These are phyloP conservation scores for Maudiozyma saulgeensis DNA, from an alignment of 805 yeast genomes.

Conservation along the genomic window DNA sequence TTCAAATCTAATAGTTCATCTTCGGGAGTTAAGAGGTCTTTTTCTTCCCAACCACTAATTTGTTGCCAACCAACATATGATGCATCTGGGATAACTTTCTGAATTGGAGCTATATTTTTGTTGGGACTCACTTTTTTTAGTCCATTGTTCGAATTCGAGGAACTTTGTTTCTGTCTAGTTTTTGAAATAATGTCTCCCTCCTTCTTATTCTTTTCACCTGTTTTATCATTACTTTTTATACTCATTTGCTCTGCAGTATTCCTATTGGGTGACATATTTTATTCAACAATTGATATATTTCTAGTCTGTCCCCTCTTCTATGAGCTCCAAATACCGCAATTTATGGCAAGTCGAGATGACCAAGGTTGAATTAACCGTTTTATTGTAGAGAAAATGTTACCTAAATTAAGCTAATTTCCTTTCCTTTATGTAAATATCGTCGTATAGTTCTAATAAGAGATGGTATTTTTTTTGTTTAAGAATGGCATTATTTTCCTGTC, in stretches of 20 bases:
- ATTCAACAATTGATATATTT: not conserved
- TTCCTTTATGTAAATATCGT: too few relatives aligned
- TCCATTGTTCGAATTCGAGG: not conserved
- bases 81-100: slow-evolving; percentile 29
- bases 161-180: not conserved
- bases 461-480: too few relatives aligned
- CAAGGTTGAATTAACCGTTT: too few relatives aligned
- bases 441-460: too few relatives aligned
- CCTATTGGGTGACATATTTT: not conserved
- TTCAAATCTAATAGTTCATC: slow-evolving; percentile 65
- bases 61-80: slow-evolving; percentile 89
- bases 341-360: too few relatives aligned
- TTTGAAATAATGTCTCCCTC: not conserved
- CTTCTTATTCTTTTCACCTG: not conserved
- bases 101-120: not conserved
- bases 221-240: not conserved
- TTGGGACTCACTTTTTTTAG: not conserved
- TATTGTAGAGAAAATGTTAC: too few relatives aligned
- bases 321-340: too few relatives aligned
- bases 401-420: too few relatives aligned
- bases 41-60: slow-evolving; percentile 77
- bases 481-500: not conserved
- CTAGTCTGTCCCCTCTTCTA: too few relatives aligned
- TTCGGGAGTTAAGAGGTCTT: slow-evolving; percentile 49
- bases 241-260: not conserved